These are phyloP conservation scores for Mycosphaerella arachidis DNA, from an alignment of 2,329 filamentous ascomycete species.

Conservation along the genomic window DNA sequence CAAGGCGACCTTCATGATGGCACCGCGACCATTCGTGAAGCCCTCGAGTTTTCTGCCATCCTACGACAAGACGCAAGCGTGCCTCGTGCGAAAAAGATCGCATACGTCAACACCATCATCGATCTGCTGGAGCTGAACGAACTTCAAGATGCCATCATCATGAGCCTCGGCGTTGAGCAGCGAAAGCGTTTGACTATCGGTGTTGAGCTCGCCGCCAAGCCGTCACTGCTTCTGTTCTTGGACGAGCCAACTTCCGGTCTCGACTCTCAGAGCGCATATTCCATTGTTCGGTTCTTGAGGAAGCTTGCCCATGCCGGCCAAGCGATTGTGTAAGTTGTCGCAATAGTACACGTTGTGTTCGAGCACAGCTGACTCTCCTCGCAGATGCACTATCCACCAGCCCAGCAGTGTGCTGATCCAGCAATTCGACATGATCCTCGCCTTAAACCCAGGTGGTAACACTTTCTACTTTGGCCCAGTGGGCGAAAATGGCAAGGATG, in stretches of 20 bases:
- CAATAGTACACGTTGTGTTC: neutral
- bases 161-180: slow-evolving; percentile 63
- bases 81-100: slow-evolving; percentile 57
- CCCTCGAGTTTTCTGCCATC: slow-evolving; percentile 64
- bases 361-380: neutral
- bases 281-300: slow-evolving; percentile 63
- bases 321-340: slow-evolving; percentile 47
- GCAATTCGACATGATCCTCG: slow-evolving; percentile 69
- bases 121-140: slow-evolving; percentile 61
- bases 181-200: slow-evolving; percentile 69
- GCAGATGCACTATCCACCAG: slow-evolving; percentile 64
- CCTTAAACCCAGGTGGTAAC: slow-evolving; percentile 63
- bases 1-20: slow-evolving; percentile 69
- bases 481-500: slow-evolving; percentile 60
- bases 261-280: slow-evolving; percentile 65
- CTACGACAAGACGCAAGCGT: slow-evolving; percentile 56
- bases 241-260: slow-evolving; percentile 69
- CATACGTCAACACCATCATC: slow-evolving; percentile 63
- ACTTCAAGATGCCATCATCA: slow-evolving; percentile 63
- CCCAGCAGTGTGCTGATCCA: slow-evolving; percentile 65
- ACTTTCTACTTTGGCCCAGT: slow-evolving; percentile 71
- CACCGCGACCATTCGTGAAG: slow-evolving; percentile 63
- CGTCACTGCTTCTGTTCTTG: slow-evolving; percentile 62
- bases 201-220: slow-evolving; percentile 67
- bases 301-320: slow-evolving; percentile 64